These are phyloP conservation scores for Puccinia hordei DNA, from an alignment of 1,284 basidiomycete species.

Conservation along the genomic window DNA sequence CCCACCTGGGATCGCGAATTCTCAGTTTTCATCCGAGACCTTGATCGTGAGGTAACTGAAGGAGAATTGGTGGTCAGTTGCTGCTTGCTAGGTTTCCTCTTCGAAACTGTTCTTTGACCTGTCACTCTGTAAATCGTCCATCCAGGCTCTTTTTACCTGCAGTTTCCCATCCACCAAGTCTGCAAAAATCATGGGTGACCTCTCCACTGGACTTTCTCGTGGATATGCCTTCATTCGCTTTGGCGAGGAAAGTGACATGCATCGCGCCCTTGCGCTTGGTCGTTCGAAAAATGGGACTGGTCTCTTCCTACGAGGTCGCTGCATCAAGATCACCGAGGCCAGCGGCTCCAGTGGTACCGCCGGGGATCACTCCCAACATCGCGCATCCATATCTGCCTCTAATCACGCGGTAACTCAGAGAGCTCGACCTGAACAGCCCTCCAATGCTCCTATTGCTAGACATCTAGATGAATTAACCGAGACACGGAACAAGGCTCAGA, in stretches of 20 bases:
- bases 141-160: conserved; percentile 66
- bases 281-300: conserved; percentile 54
- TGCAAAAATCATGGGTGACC: conserved; percentile 89
- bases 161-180: conserved; percentile 86
- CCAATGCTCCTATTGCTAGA: neutral
- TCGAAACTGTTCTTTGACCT: neutral
- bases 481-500: neutral
- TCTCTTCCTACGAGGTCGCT: conserved; percentile 56
- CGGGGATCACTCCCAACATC: conserved; percentile 39
- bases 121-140: conserved; percentile 59
- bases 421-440: conserved; percentile 3
- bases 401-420: neutral
- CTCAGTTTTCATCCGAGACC: conserved; percentile 85
- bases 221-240: conserved; percentile 89
- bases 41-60: conserved; percentile 84
- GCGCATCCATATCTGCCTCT: conserved; percentile 26
- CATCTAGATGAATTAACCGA: neutral
- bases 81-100: neutral
- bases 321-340: conserved; percentile 62
- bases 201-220: conserved; percentile 79
- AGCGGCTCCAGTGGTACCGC: conserved; percentile 50
- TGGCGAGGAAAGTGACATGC: conserved; percentile 80
- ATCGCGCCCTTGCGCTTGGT: conserved; percentile 71
- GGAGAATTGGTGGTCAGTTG: conserved; percentile 70
- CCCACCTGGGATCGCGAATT: conserved; percentile 69